Conservation (phyloP, 805 yeast species). For the Candida dajiaensis region DNA sequence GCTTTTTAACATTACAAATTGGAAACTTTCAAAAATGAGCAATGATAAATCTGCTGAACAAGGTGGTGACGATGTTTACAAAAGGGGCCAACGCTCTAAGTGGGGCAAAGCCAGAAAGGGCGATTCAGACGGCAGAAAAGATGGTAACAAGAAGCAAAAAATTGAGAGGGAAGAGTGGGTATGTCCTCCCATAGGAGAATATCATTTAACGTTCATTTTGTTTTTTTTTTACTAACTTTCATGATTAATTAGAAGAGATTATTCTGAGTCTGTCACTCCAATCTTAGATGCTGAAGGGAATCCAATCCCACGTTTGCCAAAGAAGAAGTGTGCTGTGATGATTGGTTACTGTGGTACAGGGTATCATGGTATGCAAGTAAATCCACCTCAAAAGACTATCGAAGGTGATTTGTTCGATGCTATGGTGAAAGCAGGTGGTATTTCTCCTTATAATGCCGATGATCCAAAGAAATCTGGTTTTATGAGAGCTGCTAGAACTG, state of each 20-base stretch:
- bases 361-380: slow-evolving; percentile 92
- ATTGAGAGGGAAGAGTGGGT: slow-evolving; percentile 21
- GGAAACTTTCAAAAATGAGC: too few relatives aligned
- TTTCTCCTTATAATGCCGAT: slow-evolving; percentile 77
- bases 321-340: slow-evolving; percentile 84
- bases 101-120: slow-evolving; percentile 24
- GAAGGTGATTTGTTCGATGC: slow-evolving; percentile 87
- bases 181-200: too few relatives aligned
- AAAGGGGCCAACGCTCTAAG: slow-evolving; percentile 37
- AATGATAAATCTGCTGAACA: slow-evolving; percentile 30
- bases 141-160: slow-evolving; percentile 16
- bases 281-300: slow-evolving; percentile 56
- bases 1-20: not conserved
- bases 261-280: slow-evolving; percentile 17
- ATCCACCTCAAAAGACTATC: slow-evolving; percentile 83
- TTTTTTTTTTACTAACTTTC: slow-evolving; percentile 7
- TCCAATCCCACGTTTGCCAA: slow-evolving; percentile 66
- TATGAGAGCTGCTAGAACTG: slow-evolving; percentile 84
- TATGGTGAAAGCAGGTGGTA: slow-evolving; percentile 79
- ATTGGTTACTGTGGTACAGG: slow-evolving; percentile 96
- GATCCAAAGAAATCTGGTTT: slow-evolving; percentile 86
- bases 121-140: slow-evolving; percentile 14
- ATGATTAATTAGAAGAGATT: slow-evolving; percentile 12
- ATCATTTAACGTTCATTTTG: too few relatives aligned
- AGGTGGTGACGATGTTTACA: slow-evolving; percentile 22